phyloP scores from a whole-genome alignment of 257 asterid genomes.

The Nicotiana paniculata region DNA sequence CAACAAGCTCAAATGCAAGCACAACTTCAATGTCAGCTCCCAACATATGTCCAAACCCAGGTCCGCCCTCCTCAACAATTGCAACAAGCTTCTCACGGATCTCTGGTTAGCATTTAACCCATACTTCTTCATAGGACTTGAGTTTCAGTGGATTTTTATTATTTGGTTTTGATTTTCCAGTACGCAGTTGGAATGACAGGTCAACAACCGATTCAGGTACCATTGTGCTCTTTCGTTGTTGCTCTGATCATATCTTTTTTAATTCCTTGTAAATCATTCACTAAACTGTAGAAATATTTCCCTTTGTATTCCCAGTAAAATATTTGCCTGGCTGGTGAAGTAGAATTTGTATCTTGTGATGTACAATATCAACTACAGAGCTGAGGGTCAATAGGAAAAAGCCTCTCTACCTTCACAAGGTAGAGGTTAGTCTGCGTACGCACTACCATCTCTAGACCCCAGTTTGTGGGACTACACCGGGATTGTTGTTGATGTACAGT shows the following conservation, averaged over 20 bases:
- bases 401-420: too few relatives aligned
- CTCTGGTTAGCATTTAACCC: conserved; percentile 34
- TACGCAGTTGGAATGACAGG: conserved; percentile 50
- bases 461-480: too few relatives aligned
- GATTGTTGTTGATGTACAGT: too few relatives aligned
- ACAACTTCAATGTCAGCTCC: conserved; percentile 50
- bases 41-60: conserved; percentile 43
- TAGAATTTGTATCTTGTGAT: not conserved
- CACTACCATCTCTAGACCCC: too few relatives aligned
- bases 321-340: not conserved
- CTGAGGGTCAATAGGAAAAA: too few relatives aligned
- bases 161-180: conserved; percentile 32
- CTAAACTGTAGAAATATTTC: not conserved
- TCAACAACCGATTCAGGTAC: conserved; percentile 55
- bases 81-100: conserved; percentile 58
- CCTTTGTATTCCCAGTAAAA: not conserved
- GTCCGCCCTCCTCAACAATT: conserved; percentile 31
- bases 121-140: not conserved
- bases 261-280: not conserved
- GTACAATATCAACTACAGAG: not conserved
- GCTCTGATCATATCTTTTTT: not conserved
- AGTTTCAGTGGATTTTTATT: conserved; percentile 10
- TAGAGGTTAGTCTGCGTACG: too few relatives aligned
- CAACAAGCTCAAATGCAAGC: conserved; percentile 52
- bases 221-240: not conserved